These are phyloP conservation scores for Oxytropis ochrocephala DNA, from an alignment of 306 rosid species.

Conservation along the genomic window DNA sequence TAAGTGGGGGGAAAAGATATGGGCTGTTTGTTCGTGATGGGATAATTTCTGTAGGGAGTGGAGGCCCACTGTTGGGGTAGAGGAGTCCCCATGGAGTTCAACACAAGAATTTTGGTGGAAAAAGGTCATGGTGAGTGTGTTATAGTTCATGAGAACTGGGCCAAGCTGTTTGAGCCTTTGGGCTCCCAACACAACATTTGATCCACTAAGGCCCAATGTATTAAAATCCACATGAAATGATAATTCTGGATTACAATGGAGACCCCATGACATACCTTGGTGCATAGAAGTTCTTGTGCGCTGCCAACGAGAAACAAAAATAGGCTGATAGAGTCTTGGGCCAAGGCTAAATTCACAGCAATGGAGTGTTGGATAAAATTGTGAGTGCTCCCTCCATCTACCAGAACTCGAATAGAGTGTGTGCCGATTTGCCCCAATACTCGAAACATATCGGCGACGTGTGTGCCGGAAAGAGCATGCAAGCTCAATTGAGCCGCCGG, in stretches of 20 bases:
- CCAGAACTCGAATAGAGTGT: not conserved
- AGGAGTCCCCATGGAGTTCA: not conserved
- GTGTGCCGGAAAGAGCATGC: not conserved
- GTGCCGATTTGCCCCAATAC: not conserved
- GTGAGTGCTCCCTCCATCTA: not conserved
- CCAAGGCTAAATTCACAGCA: not conserved
- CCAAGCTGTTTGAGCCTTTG: not conserved
- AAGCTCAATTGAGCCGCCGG: not conserved
- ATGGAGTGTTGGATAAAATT: not conserved
- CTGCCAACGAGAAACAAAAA: not conserved
- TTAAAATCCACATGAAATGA: not conserved
- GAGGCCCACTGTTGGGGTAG: not conserved
- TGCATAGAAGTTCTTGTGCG: not conserved
- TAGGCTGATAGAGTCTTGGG: not conserved
- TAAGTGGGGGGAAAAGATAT: not conserved
- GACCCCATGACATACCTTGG: not conserved
- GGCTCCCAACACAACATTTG: not conserved
- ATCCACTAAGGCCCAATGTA: not conserved
- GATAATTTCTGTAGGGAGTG: not conserved
- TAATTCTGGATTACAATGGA: not conserved
- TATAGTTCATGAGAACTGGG: not conserved
- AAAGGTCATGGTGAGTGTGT: not conserved
- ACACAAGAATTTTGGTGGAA: not conserved
- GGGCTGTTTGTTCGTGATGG: too few species aligned
- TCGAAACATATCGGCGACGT: not conserved